Evolutionary conservation across 2,329 filamentous ascomycete species (phyloP).

Genomic region (Chaetomiaceae sp.): DNA sequence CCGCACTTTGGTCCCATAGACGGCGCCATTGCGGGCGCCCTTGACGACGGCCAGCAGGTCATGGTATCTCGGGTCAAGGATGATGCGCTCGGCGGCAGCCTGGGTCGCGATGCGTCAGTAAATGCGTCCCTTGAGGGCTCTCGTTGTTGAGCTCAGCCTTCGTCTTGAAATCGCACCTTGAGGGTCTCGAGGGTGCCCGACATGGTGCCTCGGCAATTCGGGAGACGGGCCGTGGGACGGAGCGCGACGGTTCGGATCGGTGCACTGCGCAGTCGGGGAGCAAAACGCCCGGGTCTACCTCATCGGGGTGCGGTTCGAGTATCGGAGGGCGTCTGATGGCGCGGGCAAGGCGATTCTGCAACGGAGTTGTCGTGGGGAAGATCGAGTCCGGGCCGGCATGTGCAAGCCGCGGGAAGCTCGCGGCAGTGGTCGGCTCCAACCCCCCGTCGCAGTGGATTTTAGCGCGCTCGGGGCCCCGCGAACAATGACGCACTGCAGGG

Average conservation of each 20-base stretch:
- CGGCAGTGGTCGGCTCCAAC: conserved; percentile 17
- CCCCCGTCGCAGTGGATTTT: conserved; percentile 1
- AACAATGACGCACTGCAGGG: conserved; percentile 14
- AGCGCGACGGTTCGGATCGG: conserved; percentile 1
- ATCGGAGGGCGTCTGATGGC: background rate
- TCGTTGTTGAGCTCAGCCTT: background rate
- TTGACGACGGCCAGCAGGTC: conserved; percentile 83
- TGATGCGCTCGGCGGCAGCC: conserved; percentile 67
- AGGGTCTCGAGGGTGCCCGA: conserved; percentile 15
- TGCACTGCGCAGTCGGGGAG: conserved; percentile 7
- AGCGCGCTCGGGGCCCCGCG: conserved; percentile 1
- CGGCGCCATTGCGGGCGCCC: conserved; percentile 90
- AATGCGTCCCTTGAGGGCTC: background rate
- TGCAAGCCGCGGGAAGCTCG: conserved; percentile 4
- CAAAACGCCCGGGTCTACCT: conserved; percentile 4
- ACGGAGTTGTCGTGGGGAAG: background rate
- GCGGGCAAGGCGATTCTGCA: background rate
- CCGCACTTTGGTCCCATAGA: conserved; percentile 95
- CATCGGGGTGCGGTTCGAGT: conserved; percentile 3
- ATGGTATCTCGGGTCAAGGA: conserved; percentile 80
- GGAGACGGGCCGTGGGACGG: background rate
- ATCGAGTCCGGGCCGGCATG: conserved; percentile 1
- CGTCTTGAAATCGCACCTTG: conserved; percentile 10
- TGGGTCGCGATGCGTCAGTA: conserved; percentile 33
- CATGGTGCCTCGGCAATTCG: conserved; percentile 21